Evolutionary conservation across 768 basidiomycete species (phyloP), one percentile per base, ranked within the genome.

Genomic region (Coprinellus micaceus): DNA sequence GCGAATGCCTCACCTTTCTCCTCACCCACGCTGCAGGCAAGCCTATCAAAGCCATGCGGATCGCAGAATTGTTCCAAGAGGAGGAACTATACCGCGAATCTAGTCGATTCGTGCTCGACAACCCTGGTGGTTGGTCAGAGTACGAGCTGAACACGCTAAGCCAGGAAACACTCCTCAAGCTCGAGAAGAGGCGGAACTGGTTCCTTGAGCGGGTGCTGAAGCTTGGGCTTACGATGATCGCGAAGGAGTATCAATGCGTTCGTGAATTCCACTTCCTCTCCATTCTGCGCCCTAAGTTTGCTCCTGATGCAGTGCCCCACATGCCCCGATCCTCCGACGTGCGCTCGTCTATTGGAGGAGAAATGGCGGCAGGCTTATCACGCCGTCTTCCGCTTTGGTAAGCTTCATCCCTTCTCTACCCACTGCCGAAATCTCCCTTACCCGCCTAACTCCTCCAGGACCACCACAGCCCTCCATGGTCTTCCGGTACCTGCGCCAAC

Each of bases 241-340:
- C 90, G n/a, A 94, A 95, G 68, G 94, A 97, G 64, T 97, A 97
- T 64, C 88, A 91, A 82, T 97, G 95, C 66, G 92, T 94, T 66
- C 61, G 84, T 73, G 22, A n/a, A 21, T 22, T 26, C 26, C 47
- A 48, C 28, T 6, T 22, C 43, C 22, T 40, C 12, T 9, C 37
- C 51, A 43, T 37, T 4, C 13, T 36, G 36, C 51, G 13, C 45
- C 28, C 19, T 22, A 52, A 41, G 54, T 26, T 25, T 29, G 36
- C 52, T 15, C 5, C 39, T 45, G 40, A 41, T 52, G 15, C 64
- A 95, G 93, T 92, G 91, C 58, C 67, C 81, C 2, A 85, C 91
- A 6, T 98, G 94, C 67, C 91, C 91, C 10, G 94, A 98, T 60
- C 72, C 91, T 5, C 43, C 78, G 0, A 78, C 69, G 17, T 98